phyloP scores from a whole-genome alignment of 2,329 filamentous ascomycete genomes.

The Graphilbum sp. region DNA sequence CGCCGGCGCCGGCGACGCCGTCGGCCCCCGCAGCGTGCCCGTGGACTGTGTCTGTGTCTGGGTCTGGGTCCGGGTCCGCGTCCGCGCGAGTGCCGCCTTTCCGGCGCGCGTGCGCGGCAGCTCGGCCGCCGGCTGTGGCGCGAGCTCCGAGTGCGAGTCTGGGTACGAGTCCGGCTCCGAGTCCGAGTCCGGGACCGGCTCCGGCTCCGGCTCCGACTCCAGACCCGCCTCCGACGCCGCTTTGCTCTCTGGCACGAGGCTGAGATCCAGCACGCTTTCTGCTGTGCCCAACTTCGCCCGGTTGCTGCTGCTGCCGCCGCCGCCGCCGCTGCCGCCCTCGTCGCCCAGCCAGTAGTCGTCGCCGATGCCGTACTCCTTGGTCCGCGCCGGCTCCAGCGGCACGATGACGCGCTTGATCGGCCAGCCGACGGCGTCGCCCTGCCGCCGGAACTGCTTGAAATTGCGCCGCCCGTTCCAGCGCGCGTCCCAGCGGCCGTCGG shows the following conservation, averaged over 20 bases:
- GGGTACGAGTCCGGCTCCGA: conserved; percentile 8
- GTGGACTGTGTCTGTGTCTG: neutral
- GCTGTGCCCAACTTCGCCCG: neutral
- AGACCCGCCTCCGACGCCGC: neutral
- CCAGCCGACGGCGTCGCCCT: conserved; percentile 31
- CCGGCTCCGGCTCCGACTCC: neutral
- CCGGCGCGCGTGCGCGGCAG: conserved; percentile 15
- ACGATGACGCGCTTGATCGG: conserved; percentile 42
- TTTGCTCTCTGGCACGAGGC: neutral
- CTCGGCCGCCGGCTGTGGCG: conserved; percentile 5
- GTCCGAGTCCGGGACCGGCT: conserved; percentile 7
- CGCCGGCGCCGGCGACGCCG: conserved; percentile 18
- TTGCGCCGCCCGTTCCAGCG: conserved; percentile 91
- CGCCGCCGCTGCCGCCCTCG: conserved; percentile 15
- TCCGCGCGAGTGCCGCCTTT: conserved; percentile 13
- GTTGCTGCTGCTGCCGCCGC: neutral
- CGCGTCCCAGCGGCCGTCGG: conserved; percentile 58
- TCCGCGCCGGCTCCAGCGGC: conserved; percentile 51
- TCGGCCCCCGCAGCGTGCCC: neutral
- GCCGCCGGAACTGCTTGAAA: conserved; percentile 71
- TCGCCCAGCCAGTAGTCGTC: conserved; percentile 62
- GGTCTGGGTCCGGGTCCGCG: neutral
- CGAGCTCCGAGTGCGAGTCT: conserved; percentile 2
- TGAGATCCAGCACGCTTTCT: neutral
- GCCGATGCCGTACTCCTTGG: conserved; percentile 56